phyloP scores from a whole-genome alignment of 2,329 filamentous ascomycete species.

The Aspergillus hiratsukae region DNA sequence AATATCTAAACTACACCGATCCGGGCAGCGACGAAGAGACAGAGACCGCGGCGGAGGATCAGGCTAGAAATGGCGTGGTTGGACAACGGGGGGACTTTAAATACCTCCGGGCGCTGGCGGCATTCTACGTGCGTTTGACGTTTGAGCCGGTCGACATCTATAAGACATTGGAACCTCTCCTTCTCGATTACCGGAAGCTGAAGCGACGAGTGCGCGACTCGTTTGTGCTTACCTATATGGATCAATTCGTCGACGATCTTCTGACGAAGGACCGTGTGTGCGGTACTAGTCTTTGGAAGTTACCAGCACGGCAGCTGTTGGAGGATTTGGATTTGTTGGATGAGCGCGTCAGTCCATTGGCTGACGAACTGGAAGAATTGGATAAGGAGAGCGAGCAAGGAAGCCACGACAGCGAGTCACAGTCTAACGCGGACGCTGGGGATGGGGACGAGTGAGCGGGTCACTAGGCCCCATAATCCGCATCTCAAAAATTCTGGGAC shows the following conservation, averaged over 20 bases:
- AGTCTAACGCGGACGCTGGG: slow-evolving; percentile 15
- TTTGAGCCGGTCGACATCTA: slow-evolving; percentile 79
- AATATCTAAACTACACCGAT: slow-evolving; percentile 73
- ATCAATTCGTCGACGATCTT: slow-evolving; percentile 91
- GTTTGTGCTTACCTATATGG: slow-evolving; percentile 73
- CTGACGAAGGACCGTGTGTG: slow-evolving; percentile 85
- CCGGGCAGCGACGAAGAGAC: slow-evolving; percentile 54
- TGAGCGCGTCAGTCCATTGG: slow-evolving; percentile 76
- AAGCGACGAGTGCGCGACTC: slow-evolving; percentile 69
- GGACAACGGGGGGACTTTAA: slow-evolving; percentile 50
- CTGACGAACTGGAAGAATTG: slow-evolving; percentile 54
- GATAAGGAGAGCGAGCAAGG: slow-evolving; percentile 30
- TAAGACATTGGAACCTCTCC: slow-evolving; percentile 70
- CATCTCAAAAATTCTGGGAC: neutral
- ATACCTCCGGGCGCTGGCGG: slow-evolving; percentile 82
- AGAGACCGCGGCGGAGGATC: slow-evolving; percentile 18
- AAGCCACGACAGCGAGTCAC: slow-evolving; percentile 20
- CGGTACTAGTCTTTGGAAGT: slow-evolving; percentile 86
- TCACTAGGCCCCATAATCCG: neutral
- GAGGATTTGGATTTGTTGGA: slow-evolving; percentile 89
- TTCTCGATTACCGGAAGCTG: slow-evolving; percentile 80
- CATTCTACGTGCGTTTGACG: slow-evolving; percentile 90
- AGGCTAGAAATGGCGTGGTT: slow-evolving; percentile 24
- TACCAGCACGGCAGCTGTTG: slow-evolving; percentile 73
- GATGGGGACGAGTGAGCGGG: slow-evolving; percentile 28